Conservation (phyloP, 768 basidiomycete species). For the Chalciporus piperatus region DNA sequence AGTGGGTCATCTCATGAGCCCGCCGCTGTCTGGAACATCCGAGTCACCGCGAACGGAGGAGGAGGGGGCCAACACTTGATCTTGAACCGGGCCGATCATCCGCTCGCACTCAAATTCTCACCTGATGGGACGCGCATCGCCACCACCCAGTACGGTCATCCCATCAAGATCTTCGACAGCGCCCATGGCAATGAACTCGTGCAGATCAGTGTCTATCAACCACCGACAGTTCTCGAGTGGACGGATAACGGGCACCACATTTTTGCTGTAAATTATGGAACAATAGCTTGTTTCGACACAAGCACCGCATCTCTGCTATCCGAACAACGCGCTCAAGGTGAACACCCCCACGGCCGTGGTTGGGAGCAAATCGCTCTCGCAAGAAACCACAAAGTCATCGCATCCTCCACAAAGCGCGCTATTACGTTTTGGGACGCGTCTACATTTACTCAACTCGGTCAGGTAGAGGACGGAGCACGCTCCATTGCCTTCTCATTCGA, state of each 20-base stretch:
- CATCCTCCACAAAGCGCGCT: neutral
- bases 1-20: conserved; percentile 4
- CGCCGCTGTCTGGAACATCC: conserved; percentile 5
- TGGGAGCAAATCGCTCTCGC: conserved; percentile 2
- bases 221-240: conserved; percentile 1
- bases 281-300: neutral
- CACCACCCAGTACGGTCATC: conserved; percentile 7
- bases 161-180: conserved; percentile 1
- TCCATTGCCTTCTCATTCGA: conserved; percentile 1
- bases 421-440: conserved; percentile 3
- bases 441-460: neutral
- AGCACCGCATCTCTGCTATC: neutral
- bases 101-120: conserved; percentile 12
- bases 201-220: neutral
- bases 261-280: neutral
- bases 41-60: neutral
- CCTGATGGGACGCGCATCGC: conserved; percentile 8
- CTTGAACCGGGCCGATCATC: neutral
- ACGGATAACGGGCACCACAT: neutral
- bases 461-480: neutral
- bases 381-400: neutral
- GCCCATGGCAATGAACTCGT: neutral
- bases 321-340: neutral
- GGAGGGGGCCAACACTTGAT: neutral
- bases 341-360: no score